phyloP scores from a whole-genome alignment of 2,329 filamentous ascomycete genomes.

The Fulvia fulva region DNA sequence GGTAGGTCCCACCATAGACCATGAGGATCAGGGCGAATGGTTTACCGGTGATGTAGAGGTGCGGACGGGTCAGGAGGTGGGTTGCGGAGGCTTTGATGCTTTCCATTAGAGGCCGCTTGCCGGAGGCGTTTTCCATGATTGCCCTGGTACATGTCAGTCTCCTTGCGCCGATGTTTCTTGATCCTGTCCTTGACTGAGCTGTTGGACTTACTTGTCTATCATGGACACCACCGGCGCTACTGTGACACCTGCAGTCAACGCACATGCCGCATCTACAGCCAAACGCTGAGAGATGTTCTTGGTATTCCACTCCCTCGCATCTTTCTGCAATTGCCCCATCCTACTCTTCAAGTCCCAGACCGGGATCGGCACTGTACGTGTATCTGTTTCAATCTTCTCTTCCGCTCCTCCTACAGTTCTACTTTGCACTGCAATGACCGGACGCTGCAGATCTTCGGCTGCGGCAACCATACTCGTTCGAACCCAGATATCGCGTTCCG shows the following conservation, averaged over 20 bases:
- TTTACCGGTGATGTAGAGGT: slow-evolving; percentile 58
- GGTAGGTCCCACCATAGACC: slow-evolving; percentile 84
- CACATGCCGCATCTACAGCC: slow-evolving; percentile 69
- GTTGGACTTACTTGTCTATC: slow-evolving; percentile 75
- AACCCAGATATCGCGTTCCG: slow-evolving; percentile 9
- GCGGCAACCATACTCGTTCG: slow-evolving; percentile 17
- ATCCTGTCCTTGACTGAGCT: neutral
- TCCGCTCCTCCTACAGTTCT: neutral
- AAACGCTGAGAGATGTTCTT: slow-evolving; percentile 62
- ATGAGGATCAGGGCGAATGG: slow-evolving; percentile 64
- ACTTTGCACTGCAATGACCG: slow-evolving; percentile 1
- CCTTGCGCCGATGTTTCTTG: neutral
- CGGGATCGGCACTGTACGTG: slow-evolving; percentile 4
- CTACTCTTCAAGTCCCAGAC: neutral
- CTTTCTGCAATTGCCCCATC: slow-evolving; percentile 6
- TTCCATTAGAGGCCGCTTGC: slow-evolving; percentile 55
- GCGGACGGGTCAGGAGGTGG: slow-evolving; percentile 57
- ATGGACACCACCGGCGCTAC: slow-evolving; percentile 82
- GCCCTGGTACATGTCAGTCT: slow-evolving; percentile 45
- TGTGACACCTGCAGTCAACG: slow-evolving; percentile 66
- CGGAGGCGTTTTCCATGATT: slow-evolving; percentile 79
- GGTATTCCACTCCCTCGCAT: slow-evolving; percentile 62
- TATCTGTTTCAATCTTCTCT: slow-evolving; percentile 1
- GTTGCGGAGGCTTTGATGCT: slow-evolving; percentile 59
- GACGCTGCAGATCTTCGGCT: slow-evolving; percentile 12